Base-by-base conservation (phyloP, 129 eudicot genomes). In the Mikania micrantha region DNA sequence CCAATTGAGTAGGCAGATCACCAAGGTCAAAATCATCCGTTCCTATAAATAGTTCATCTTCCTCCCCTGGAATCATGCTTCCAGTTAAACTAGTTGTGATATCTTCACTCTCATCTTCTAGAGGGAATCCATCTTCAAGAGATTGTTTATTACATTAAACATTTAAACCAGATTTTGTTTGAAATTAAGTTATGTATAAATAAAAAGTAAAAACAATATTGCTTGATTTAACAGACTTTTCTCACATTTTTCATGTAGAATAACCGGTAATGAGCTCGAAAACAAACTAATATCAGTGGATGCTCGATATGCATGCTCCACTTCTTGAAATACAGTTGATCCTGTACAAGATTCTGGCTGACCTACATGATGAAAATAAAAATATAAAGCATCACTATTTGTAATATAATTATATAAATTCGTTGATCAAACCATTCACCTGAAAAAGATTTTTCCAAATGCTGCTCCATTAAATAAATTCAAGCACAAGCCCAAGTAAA, bases 11-110 rank as follows among this genome's bases (percentile, higher is more conserved):
- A 32, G 95, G 90, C 79, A 85, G 64, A 25, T 74, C 87, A 75
- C 64, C 79, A 63, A 88, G 87, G 76, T 92, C 96, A 80, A 85
- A 88, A 67, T 83, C 97, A 31, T 91, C 95, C 35, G 67, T 82
- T 50, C 94, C 98, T 40, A 95, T 86, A 59, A 92, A 74, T 40
- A 88, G 82, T 41, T 92, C 98, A 56, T 88, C 91, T 70, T 87
- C 97, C n/a, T 91, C 87, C 53, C 87, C 96, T 49, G 98, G 98
- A 58, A 91, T 88, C 68, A 88, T 77, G 67, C 71, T 73, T 28
- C 87, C 95, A 19, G 81, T 53, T 49, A 74, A 70, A 71, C 75
- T 80, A n/a, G 79, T 67, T 29, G 83, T 72, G 11, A 75, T 48
- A 49, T 78, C 88, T 66, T 79, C 83, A 71, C 67, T 61, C 56